Conservation (phyloP, 208 protist species). For the Crithidia fasciculata region DNA sequence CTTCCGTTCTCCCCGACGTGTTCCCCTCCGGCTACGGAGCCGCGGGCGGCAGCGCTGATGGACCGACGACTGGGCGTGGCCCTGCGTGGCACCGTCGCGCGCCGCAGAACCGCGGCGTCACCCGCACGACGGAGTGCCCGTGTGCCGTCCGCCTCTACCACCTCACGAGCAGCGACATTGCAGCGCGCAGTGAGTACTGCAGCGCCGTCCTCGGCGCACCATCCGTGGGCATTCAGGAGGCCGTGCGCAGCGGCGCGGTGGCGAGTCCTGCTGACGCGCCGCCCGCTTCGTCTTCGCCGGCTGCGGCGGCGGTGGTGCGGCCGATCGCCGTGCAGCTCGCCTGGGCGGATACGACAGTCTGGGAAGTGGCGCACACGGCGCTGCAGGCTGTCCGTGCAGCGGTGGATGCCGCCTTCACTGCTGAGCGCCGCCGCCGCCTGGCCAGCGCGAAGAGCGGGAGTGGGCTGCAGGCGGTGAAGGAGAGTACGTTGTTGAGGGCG, state of each 20-base stretch:
- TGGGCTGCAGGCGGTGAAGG: background rate
- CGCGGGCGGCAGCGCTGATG: no score
- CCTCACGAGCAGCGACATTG: slow-evolving; percentile 21
- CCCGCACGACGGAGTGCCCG: slow-evolving; percentile 48
- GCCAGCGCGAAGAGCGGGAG: background rate
- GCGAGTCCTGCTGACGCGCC: background rate
- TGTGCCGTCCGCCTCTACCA: slow-evolving; percentile 54
- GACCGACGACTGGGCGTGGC: background rate
- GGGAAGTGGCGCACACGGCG: slow-evolving; percentile 43
- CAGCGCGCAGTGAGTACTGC: slow-evolving; percentile 38
- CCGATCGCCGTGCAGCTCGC: slow-evolving; percentile 47
- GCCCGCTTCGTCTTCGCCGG: background rate
- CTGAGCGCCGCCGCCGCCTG: background rate
- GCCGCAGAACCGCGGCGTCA: slow-evolving; percentile 26
- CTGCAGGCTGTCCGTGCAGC: slow-evolving; percentile 35
- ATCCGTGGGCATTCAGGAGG: slow-evolving; percentile 27
- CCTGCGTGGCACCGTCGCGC: background rate
- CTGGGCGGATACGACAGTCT: slow-evolving; percentile 65
- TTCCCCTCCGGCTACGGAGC: background rate
- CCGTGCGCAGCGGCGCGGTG: background rate
- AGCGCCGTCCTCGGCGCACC: slow-evolving; percentile 38
- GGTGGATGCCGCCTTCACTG: slow-evolving; percentile 29
- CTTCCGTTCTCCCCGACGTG: slow-evolving; percentile 2
- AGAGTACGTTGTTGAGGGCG: background rate
- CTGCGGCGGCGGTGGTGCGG: background rate